Conservation (phyloP, 768 basidiomycete genomes). For the Gloeophyllum trabeum region DNA sequence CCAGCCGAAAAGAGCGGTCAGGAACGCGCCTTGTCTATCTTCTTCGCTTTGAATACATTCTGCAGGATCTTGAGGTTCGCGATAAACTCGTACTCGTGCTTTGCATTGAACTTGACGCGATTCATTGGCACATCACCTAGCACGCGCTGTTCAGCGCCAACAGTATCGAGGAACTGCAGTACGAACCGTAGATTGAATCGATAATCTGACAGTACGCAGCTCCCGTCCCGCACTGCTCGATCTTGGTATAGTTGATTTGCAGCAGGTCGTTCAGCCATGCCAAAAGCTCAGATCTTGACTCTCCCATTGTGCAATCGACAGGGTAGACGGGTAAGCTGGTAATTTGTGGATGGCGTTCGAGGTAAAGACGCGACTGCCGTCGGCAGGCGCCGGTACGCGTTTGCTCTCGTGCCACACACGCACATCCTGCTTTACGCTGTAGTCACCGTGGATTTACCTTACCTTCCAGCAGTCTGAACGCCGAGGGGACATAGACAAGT, state of each 20-base stretch:
- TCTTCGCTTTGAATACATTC: constrained; percentile 81
- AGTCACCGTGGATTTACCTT: background rate
- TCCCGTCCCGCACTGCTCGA: constrained; percentile 87
- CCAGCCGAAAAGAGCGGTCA: constrained; percentile 1
- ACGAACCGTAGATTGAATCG: constrained; percentile 87
- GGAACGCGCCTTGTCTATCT: constrained; percentile 78
- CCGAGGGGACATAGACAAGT: too few relatives aligned
- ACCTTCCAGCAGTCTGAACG: too few relatives aligned
- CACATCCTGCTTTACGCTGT: background rate
- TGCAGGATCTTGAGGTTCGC: constrained; percentile 96
- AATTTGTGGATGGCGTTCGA: constrained; percentile 11
- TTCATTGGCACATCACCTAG: constrained; percentile 84
- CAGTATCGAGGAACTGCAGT: constrained; percentile 3
- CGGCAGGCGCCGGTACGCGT: background rate
- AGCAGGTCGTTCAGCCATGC: constrained; percentile 93
- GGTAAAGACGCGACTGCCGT: constrained; percentile 3
- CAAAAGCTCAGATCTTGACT: constrained; percentile 79
- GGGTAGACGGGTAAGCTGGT: constrained; percentile 5
- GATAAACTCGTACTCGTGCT: constrained; percentile 91
- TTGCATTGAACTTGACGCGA: constrained; percentile 92
- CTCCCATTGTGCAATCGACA: constrained; percentile 32
- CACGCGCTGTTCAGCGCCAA: too few relatives aligned
- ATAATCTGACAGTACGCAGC: constrained; percentile 92
- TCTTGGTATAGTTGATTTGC: constrained; percentile 82
- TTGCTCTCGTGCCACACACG: background rate